Evolutionary conservation across 169 alveolate species (phyloP).

Genomic region (Plasmodium vivax): DNA sequence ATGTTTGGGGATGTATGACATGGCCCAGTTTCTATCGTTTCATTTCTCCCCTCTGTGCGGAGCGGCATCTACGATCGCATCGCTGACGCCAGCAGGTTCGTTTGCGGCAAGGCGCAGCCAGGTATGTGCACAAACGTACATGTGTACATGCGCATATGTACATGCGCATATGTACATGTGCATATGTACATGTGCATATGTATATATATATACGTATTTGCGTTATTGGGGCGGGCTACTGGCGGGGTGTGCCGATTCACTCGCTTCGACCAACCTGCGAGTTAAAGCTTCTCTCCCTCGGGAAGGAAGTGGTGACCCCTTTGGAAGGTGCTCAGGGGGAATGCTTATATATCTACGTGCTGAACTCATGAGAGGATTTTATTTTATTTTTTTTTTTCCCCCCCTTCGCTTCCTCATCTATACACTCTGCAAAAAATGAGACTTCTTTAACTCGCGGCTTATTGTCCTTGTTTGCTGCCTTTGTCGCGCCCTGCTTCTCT

Average conservation of each 20-base stretch:
- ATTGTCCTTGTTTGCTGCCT: not conserved
- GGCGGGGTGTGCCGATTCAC: not conserved
- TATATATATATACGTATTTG: not conserved
- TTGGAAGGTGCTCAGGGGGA: not conserved
- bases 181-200: too few species aligned
- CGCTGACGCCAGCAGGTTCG: not conserved
- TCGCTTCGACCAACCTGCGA: not conserved
- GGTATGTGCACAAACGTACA: not conserved
- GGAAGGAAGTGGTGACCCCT: not conserved
- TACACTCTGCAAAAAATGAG: not conserved
- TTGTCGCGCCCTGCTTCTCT: not conserved
- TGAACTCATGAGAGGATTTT: not conserved
- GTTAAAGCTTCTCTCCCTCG: not conserved
- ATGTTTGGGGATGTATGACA: not conserved
- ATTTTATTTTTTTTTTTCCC: constrained; percentile 8
- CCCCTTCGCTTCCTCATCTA: not conserved
- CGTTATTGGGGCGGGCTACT: not conserved
- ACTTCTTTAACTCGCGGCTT: not conserved
- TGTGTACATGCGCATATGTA: too few species aligned
- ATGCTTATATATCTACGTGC: not conserved
- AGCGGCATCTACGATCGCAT: not conserved
- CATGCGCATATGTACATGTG: too few species aligned
- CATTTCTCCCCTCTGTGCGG: not conserved
- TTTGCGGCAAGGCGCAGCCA: not conserved
- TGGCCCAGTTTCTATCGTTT: constrained; percentile 29